Evolutionary conservation across 345 rosid genomes (phyloP), one percentile per base, ranked within the genome.

Genomic region (Melaleuca alternifolia): DNA sequence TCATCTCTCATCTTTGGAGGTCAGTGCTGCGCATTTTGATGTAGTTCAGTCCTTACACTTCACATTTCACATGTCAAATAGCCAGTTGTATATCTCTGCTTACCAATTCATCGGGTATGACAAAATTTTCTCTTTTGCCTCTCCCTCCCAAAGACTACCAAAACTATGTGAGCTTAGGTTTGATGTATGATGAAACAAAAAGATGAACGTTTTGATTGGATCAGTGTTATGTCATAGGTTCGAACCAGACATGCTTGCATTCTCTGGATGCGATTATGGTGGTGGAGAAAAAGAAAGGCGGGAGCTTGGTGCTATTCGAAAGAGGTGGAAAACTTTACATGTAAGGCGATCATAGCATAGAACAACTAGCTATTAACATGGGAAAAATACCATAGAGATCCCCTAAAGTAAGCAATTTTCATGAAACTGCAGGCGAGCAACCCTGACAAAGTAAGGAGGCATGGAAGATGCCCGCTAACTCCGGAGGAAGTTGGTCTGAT

Each of bases 201-300:
- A 46, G 16, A 61, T 61, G 37, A 61, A 57, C 41, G 13, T 83
- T 51, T 83, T 83, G 84, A 83, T 83, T 37, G 26, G 59, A 28
- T 23, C 30, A 6, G 26, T 83, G 84, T n/a, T 83, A 21, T 0
- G 85, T 85, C 46, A n/a, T 87, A 97, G 98, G 92, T 97, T 96
- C 71, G 99, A 97, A 88, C 93, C 97, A 87, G 99, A 97, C 89
- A 97, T 97, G 98, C 94, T 97, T 75, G 99, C 99, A 51, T 97
- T 97, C 94, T 96, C 99, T 83, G 97, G 98, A 87, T 96, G 99
- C 87, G 91, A 97, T 89, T 97, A 94, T 37, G 98, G 99, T 9
- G 99, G 99, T 52, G 98, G 99, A 86, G 94, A 94, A 50, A 92
- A 92, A 89, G 99, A 96, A 92, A 93, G 89, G 87, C 87, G 83